phyloP scores from a whole-genome alignment of 805 yeast genomes.

The Saccharomyces mikatae region DNA sequence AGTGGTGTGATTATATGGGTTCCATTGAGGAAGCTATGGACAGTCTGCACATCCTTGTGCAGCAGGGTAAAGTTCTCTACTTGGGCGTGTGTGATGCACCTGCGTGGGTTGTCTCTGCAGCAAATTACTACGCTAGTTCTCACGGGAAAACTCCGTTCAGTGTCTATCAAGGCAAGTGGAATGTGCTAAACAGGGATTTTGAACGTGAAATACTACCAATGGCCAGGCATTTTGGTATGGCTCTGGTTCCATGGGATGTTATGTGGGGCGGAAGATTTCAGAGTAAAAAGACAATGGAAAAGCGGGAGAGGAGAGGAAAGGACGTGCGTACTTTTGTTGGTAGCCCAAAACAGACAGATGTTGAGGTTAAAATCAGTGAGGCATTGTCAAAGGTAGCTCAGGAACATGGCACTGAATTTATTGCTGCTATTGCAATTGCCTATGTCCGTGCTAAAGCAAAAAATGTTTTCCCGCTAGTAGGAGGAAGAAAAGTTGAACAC shows the following conservation, averaged over 20 bases:
- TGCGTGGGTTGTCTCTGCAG: constrained; percentile 19
- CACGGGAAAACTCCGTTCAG: constrained; percentile 17
- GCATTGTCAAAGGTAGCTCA: constrained; percentile 12
- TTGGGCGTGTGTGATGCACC: constrained; percentile 20
- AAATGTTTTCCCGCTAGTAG: constrained; percentile 16
- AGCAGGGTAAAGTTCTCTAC: constrained; percentile 18
- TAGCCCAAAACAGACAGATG: constrained; percentile 5
- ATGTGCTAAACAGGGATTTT: constrained; percentile 12
- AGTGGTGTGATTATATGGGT: constrained; percentile 20
- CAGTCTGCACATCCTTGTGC: constrained; percentile 9
- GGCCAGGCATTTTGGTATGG: constrained; percentile 20
- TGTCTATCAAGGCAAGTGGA: constrained; percentile 21
- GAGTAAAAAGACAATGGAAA: constrained; percentile 12
- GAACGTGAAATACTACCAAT: constrained; percentile 23
- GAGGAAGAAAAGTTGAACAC: constrained; percentile 18
- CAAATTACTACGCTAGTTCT: constrained; percentile 12
- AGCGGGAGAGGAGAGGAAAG: constrained; percentile 9
- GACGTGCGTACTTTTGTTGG: constrained; percentile 3
- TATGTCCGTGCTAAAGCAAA: constrained; percentile 15
- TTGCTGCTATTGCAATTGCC: constrained; percentile 18
- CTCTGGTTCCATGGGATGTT: constrained; percentile 19
- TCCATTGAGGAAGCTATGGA: constrained; percentile 17
- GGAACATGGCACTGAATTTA: constrained; percentile 9
- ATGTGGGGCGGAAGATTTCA: constrained; percentile 18
- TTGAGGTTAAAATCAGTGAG: constrained; percentile 11